Base-by-base conservation (phyloP, 495 filamentous ascomycete genomes). In the Penicillium atrosanguineum region DNA sequence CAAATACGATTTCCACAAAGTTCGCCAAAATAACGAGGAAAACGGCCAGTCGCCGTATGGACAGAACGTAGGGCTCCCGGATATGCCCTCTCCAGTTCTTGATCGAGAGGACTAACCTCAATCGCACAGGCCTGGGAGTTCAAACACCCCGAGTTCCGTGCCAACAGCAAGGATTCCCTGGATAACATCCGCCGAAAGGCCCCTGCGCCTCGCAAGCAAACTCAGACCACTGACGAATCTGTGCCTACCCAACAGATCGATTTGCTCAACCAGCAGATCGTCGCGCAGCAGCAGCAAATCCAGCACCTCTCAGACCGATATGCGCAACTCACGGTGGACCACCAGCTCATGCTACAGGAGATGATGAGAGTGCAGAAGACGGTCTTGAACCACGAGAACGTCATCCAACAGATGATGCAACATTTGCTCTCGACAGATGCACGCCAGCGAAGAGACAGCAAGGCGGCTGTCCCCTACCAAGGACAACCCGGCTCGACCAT, bases 1-100 rank as follows among this genome's bases (percentile, higher is more conserved):
- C 77, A 99, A 99, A 68, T 99, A 96, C 71, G 94, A 97, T 70
- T 99, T 99, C 60, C 95, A 97, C 76, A 99, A 99, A 79, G 94
- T 99, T 42, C 83, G 94, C 57, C 91, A 96, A 65, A 97, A 93
- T 60, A 91, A 90, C 59, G 94, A 98, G 65, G 94, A 97, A 62
- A 92, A 80, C 62, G 89, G 90, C 43, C 87, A 91, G 58, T 93
- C 90, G 48, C 92, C 88, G 37, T 96, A 97, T 67, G 92, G 93
- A 28, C 79, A 89, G 59, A 90, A 91, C 73, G 93, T 96, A 85
- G 69, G 86, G 19, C 26, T 11, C 28, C 31, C 28, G 19, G 19
- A 19, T 40, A 38, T n/a, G n/a, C 15, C 12, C 43, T 50, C 39
- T 14, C 16, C 14, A 31, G 5, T n/a, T 28, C 6, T 7, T 25